Conservation (phyloP, 2,329 filamentous ascomycete species). For the Fusarium haematococcum region DNA sequence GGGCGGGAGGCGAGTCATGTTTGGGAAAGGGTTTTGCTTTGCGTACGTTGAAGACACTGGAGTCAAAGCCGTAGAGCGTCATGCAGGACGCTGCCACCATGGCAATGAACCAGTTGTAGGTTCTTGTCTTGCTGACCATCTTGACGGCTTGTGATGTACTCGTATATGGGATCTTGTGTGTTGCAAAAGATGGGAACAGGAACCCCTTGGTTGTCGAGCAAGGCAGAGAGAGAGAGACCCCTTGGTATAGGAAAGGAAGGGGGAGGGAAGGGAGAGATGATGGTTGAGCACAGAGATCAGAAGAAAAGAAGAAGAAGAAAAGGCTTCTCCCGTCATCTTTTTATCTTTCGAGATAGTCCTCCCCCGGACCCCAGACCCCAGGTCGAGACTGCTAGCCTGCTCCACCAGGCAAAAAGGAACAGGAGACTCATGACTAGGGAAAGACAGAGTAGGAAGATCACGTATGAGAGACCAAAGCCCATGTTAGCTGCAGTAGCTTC, state of each 20-base stretch:
- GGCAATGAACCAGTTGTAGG: conserved; percentile 66
- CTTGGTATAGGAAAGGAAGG: background rate
- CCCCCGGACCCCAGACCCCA: conserved; percentile 36
- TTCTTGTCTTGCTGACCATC: conserved; percentile 51
- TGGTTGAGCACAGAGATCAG: conserved; percentile 8
- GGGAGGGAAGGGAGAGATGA: background rate
- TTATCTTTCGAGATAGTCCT: conserved; percentile 33
- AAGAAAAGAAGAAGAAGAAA: conserved; percentile 16
- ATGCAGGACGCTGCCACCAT: conserved; percentile 79
- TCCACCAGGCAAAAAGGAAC: conserved; percentile 12
- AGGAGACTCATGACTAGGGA: background rate
- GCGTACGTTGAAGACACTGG: conserved; percentile 74
- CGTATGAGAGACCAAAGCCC: background rate
- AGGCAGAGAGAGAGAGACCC: background rate
- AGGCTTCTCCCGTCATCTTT: conserved; percentile 28
- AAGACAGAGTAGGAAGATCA: background rate
- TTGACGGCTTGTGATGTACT: conserved; percentile 38
- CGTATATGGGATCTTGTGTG: background rate
- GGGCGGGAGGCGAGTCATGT: background rate
- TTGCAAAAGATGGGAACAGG: background rate
- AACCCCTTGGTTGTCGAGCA: background rate
- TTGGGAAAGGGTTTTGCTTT: background rate
- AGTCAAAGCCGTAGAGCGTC: conserved; percentile 81
- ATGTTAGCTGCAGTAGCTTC: conserved; percentile 7
- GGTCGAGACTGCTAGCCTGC: conserved; percentile 11